Evolutionary conservation across 2,329 filamentous ascomycete genomes (phyloP).

Genomic region (Aspergillus quadrilineatus): DNA sequence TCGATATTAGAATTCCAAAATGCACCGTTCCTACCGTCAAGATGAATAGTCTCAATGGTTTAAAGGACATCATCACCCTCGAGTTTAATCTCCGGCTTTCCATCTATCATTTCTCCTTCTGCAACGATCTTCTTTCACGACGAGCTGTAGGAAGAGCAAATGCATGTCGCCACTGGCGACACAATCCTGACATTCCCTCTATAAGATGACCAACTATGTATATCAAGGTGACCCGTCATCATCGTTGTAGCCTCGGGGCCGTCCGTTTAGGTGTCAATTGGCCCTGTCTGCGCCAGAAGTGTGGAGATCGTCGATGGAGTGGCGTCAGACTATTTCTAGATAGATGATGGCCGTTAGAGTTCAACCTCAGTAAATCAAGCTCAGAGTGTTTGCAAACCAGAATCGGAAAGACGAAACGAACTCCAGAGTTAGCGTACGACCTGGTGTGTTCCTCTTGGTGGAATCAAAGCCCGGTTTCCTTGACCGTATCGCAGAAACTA

Average conservation of each 20-base stretch:
- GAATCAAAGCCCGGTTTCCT: background rate
- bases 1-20: background rate
- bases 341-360: background rate
- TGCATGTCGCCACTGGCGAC: background rate
- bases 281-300: background rate
- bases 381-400: background rate
- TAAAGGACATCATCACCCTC: background rate
- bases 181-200: background rate
- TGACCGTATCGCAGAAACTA: background rate
- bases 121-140: background rate
- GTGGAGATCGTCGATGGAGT: background rate
- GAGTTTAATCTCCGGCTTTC: background rate
- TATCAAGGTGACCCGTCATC: background rate
- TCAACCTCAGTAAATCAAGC: background rate
- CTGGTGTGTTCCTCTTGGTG: background rate
- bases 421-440: background rate
- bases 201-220: background rate
- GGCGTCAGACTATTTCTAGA: background rate
- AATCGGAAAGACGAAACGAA: background rate
- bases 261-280: slow-evolving; percentile 3
- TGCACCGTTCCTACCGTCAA: background rate
- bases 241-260: background rate
- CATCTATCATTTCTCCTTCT: background rate
- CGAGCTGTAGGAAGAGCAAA: no score
- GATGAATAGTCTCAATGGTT: background rate